These are phyloP conservation scores for Croton laevigatus DNA, from an alignment of 441 rosid species.

Conservation along the genomic window DNA sequence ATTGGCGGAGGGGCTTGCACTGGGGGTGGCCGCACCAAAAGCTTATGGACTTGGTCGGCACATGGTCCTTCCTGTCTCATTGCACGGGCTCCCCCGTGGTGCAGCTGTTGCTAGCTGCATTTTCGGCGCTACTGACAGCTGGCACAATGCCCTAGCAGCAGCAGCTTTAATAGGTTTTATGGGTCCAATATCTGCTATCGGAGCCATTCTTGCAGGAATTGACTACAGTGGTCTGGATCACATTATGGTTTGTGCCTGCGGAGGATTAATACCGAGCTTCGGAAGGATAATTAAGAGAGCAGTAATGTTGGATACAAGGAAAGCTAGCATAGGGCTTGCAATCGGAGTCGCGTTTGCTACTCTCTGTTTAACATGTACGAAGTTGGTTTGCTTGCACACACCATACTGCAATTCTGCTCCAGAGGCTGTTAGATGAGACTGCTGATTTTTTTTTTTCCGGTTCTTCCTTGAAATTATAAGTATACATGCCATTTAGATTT, in stretches of 20 bases:
- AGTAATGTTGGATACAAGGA: constrained; percentile 49
- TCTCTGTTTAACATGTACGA: constrained; percentile 75
- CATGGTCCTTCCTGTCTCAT: constrained; percentile 94
- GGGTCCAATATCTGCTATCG: constrained; percentile 89
- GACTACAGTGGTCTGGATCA: constrained; percentile 96
- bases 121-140: constrained; percentile 80
- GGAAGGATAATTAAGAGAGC: constrained; percentile 59
- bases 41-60: constrained; percentile 94
- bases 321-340: constrained; percentile 58
- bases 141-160: constrained; percentile 88
- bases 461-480: no score
- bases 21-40: constrained; percentile 96
- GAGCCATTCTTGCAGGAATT: constrained; percentile 84
- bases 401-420: constrained; percentile 98
- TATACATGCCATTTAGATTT: not conserved
- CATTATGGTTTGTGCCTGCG: constrained; percentile 86
- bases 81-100: constrained; percentile 97
- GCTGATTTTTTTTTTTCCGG: not conserved
- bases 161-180: constrained; percentile 87
- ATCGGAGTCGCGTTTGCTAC: constrained; percentile 69
- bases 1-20: constrained; percentile 93
- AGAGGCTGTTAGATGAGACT: constrained; percentile 76
- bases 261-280: constrained; percentile 79
- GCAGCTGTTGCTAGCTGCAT: constrained; percentile 99
- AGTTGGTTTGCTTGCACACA: constrained; percentile 90